Evolutionary conservation across 2,329 filamentous ascomycete genomes (phyloP).

Genomic region (Fusarium sp.): DNA sequence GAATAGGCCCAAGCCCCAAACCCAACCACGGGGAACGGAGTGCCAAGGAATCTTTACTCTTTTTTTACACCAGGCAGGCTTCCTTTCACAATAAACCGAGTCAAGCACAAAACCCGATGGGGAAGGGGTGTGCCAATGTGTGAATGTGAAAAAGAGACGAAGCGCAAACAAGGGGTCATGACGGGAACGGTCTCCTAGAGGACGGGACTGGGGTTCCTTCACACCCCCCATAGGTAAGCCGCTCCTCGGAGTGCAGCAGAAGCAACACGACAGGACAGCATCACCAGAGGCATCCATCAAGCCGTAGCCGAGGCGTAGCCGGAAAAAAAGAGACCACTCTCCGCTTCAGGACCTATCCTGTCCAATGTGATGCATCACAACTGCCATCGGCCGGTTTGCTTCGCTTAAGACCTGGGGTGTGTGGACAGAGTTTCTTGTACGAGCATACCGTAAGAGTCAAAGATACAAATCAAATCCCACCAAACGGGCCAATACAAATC

Average conservation of each 20-base stretch:
- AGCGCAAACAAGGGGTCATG: constrained; percentile 14
- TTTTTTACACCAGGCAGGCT: background rate
- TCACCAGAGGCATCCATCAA: background rate
- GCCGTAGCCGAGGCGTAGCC: constrained; percentile 28
- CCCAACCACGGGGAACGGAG: constrained; percentile 15
- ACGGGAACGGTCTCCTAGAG: constrained; percentile 16
- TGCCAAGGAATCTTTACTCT: constrained; percentile 19
- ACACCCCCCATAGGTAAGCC: background rate
- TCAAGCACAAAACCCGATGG: constrained; percentile 12
- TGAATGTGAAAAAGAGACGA: constrained; percentile 5
- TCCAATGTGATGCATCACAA: constrained; percentile 41
- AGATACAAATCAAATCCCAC: background rate
- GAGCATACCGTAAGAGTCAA: background rate
- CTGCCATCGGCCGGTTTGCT: constrained; percentile 8
- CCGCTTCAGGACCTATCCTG: background rate
- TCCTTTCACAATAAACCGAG: constrained; percentile 5
- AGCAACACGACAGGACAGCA: constrained; percentile 3
- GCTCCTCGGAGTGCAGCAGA: background rate
- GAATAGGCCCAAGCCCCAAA: constrained; percentile 6
- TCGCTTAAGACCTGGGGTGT: constrained; percentile 19
- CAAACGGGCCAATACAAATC: constrained; percentile 28
- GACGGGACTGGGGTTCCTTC: constrained; percentile 9
- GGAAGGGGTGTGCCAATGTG: constrained; percentile 34
- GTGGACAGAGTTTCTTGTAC: background rate
- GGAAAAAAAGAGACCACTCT: background rate